These are phyloP conservation scores for Ambispora gerdemannii DNA, from an alignment of 192 early-diverging fungal genomes.

Conservation along the genomic window DNA sequence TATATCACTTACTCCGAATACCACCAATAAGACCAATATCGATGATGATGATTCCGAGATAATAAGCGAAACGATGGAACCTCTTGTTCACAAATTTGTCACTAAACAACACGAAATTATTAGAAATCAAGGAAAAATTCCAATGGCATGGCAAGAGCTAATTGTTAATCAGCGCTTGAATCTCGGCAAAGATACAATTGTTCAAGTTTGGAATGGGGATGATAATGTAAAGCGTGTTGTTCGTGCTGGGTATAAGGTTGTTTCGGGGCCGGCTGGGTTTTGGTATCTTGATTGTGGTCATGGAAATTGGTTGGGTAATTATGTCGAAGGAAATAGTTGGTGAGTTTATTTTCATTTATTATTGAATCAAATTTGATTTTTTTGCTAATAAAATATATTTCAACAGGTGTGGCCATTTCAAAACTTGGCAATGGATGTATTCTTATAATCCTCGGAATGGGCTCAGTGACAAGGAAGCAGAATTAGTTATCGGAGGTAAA, in stretches of 20 bases:
- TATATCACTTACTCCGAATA: too few species aligned
- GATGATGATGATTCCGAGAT: too few species aligned
- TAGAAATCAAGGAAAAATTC: conserved; percentile 43
- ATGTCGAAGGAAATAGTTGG: conserved; percentile 37
- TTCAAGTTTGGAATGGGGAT: conserved; percentile 69
- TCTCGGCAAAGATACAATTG: conserved; percentile 58
- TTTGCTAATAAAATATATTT: neutral
- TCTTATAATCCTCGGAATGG: conserved; percentile 63
- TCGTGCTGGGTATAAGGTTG: conserved; percentile 61
- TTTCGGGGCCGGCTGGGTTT: conserved; percentile 61
- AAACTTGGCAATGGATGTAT: conserved; percentile 73
- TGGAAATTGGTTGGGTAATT: conserved; percentile 61
- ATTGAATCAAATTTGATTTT: neutral
- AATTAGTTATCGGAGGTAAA: conserved; percentile 59
- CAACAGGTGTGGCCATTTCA: conserved; percentile 64
- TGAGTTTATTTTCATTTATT: neutral
- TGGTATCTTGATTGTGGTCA: conserved; percentile 82
- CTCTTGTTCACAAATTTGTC: conserved; percentile 45
- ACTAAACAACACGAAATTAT: conserved; percentile 48
- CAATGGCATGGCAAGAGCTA: conserved; percentile 81
- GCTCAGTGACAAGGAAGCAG: conserved; percentile 46
- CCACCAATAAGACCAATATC: too few species aligned
- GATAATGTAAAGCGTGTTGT: conserved; percentile 57
- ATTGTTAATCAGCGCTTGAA: conserved; percentile 51
- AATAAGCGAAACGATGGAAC: conserved; percentile 29